Evolutionary conservation across 208 protist genomes (phyloP), one percentile per base, ranked within the genome.

Genomic region (Wallacemonas rigidus): DNA sequence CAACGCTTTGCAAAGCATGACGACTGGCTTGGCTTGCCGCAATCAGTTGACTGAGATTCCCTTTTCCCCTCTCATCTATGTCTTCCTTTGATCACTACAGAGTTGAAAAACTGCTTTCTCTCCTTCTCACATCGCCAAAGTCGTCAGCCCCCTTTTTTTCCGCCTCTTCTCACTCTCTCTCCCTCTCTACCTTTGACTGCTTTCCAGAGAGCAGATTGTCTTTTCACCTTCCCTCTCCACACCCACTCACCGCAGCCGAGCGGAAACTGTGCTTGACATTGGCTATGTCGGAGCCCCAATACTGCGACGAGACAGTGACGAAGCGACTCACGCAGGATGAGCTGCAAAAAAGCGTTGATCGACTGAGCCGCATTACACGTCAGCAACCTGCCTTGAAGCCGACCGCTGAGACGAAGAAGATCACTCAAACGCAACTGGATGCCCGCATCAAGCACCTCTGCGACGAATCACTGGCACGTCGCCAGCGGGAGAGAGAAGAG

Each of bases 381-480:
- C 11, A 56, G 2, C 72, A 76, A 62, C 77, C 79, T 12, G 43
- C 79, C 41, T 71, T 95, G n/a, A 82, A 79, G 61, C 88, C 88
- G 9, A 57, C 90, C 2, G 67, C 71, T 4, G 69, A 85, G 45
- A 71, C 74, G 14, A 69, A 75, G 15, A 80, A 50, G n/a, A 82
- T 94, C 9, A 77, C 85, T 0, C 54, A 83, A 50, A 87, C 87
- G 77, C 74, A 80, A 9, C 63, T 85, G 11, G 76, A 92, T 39
- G 77, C 75, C 26, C 86, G 83, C 57, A 87, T 94, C 43, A 83
- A 90, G 60, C 88, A 88, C 76, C 79, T 96, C 47, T 96, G 94
- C 80, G 86, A 94, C 51, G 91, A 93, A 41, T 94, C 91, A 1
- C 70, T 96, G 1, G 89, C 76, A 5, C 82, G 83, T 17, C 79